Evolutionary conservation across 2,329 filamentous ascomycete species (phyloP).

Genomic region (Aspergillus glaucus): DNA sequence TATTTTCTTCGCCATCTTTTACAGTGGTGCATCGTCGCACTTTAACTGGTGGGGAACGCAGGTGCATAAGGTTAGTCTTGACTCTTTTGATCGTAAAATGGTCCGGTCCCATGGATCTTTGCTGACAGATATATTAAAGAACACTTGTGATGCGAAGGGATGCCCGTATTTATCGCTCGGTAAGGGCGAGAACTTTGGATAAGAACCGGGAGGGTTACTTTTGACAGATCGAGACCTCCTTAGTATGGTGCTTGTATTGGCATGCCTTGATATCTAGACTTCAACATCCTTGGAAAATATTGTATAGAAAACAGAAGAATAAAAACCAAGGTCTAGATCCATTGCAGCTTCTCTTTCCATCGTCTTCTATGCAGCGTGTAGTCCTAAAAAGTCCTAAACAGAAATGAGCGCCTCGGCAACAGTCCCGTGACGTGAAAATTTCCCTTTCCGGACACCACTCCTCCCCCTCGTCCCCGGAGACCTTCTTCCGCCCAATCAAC

Average conservation of each 20-base stretch:
- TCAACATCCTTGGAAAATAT: no score
- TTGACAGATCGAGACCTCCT: no score
- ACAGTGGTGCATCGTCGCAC: constrained; percentile 14
- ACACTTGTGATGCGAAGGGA: neutral
- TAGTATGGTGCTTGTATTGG: no score
- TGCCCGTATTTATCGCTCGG: neutral
- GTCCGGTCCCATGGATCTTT: neutral
- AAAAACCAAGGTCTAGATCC: neutral
- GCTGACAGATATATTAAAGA: neutral
- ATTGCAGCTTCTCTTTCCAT: neutral
- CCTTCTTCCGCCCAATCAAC: no score
- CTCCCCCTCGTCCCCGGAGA: neutral
- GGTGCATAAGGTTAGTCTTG: constrained; percentile 16
- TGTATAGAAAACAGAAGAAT: no score
- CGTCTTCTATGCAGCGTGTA: neutral
- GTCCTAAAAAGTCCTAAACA: neutral
- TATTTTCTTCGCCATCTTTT: constrained; percentile 23
- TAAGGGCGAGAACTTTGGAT: neutral
- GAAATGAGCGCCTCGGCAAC: neutral
- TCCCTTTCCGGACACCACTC: neutral
- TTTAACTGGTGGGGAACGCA: constrained; percentile 23
- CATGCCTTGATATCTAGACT: no score
- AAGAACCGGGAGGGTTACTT: neutral
- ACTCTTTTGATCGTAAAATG: no score
- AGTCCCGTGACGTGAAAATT: neutral